Percentiles rank a stretch among this genome's conserved stretches.
Evolutionary conservation across 495 filamentous ascomycete genomes (phyloP).

Genomic region (Xylaria nigripes): DNA sequence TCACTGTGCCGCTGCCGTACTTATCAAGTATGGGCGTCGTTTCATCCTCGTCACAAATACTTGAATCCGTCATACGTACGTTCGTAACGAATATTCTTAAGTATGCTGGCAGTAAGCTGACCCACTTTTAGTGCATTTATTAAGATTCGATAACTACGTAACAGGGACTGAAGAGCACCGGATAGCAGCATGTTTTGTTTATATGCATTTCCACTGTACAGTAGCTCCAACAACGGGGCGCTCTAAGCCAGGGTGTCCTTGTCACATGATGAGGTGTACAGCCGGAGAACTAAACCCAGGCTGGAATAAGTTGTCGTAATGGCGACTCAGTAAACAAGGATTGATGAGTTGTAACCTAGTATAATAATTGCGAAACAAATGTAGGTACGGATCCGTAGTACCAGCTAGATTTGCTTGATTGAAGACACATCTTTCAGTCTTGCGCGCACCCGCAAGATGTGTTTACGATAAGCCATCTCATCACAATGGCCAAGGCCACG

Average conservation of each 20-base stretch:
- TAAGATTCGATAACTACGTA: too few relatives aligned
- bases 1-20: too few relatives aligned
- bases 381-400: background rate
- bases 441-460: constrained; percentile 29
- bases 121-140: too few relatives aligned
- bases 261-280: background rate
- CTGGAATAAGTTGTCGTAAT: background rate
- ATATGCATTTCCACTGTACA: background rate
- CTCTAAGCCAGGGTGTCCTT: background rate
- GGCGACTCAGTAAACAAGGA: background rate
- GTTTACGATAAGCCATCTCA: constrained; percentile 17
- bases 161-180: too few relatives aligned
- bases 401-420: background rate
- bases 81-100: too few relatives aligned
- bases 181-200: too few relatives aligned
- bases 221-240: background rate
- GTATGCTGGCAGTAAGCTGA: too few relatives aligned
- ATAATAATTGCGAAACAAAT: too few relatives aligned
- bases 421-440: background rate
- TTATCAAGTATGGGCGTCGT: too few relatives aligned
- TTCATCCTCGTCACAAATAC: too few relatives aligned
- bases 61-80: too few relatives aligned
- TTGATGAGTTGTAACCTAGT: too few relatives aligned
- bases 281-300: background rate
- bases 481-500: constrained; percentile 40